Base-by-base conservation (phyloP, 2,329 filamentous ascomycete species). In the Didymella exigua region DNA sequence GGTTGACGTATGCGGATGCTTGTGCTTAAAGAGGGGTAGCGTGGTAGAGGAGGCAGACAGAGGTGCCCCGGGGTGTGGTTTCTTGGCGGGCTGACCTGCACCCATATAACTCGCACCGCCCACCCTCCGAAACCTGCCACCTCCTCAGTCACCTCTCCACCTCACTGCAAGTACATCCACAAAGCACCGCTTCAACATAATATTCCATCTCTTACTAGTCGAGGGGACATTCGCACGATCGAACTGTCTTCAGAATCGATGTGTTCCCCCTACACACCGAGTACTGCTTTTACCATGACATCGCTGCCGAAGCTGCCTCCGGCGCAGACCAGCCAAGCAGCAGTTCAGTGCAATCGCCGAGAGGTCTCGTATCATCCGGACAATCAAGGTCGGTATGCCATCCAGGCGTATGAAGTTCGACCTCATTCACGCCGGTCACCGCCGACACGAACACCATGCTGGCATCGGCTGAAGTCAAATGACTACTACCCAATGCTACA, bases 91-190 rank as follows among this genome's bases (percentile, higher is more conserved):
- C 54, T 52, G 50, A 41, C 58, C 53, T 61, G 54, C 58, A 61
- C 58, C 54, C 40, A 61, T 66, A 67, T 65, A 66, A 54, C 38
- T 60, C 52, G 60, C 61, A 62, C 53, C 56, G 54, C 63, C 65
- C 62, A 60, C 60, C 33, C 51, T 56, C 38, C 44, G 34, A 34
- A 54, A 49, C 46, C 45, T 57, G 44, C 27, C 42, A 54, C 54
- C 46, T 54, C 44, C 27, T 46, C 24, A 37, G 38, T 46, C 60
- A 56, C 54, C 23, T 16, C 40, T 43, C 34, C 57, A 50, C 38
- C 48, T 24, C 40, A 53, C 29, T 21, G 29, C 33, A 5, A 43
- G 37, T 23, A 5, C 46, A 56, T 26, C 29, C 55, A 37, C 54
- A 23, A n/a, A 41, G 29, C 31, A 50, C 18, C 49, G 33, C 21